Percentiles rank a stretch among this genome's conserved stretches.
Evolutionary conservation across 768 basidiomycete genomes (phyloP).

Genomic region (Mycena polygramma): DNA sequence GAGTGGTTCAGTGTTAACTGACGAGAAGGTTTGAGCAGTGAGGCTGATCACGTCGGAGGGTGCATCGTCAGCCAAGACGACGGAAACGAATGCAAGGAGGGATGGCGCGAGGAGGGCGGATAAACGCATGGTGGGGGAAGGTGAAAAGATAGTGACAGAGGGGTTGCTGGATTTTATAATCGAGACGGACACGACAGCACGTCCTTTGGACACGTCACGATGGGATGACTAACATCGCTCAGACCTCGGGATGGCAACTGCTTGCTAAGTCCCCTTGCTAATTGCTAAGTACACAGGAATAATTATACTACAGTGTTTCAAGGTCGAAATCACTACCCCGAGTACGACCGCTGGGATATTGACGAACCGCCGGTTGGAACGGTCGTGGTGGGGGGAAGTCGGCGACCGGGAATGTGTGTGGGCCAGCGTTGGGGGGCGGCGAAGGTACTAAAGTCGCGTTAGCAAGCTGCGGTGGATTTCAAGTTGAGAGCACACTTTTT

Average conservation of each 20-base stretch:
- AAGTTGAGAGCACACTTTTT: conserved; percentile 57
- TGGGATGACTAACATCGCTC: not conserved
- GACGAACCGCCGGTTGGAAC: conserved; percentile 63
- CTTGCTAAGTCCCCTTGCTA: no score
- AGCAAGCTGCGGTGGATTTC: conserved; percentile 25
- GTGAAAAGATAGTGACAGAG: conserved; percentile 28
- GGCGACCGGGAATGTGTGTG: conserved; percentile 79
- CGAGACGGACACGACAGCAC: conserved; percentile 2
- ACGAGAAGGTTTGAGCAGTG: conserved; percentile 76
- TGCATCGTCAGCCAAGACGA: conserved; percentile 66
- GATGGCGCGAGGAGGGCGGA: conserved; percentile 66
- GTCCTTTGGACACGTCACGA: no score
- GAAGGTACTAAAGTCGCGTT: conserved; percentile 55
- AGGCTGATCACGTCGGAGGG: conserved; percentile 86
- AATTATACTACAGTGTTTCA: conserved; percentile 47
- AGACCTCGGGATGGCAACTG: not conserved
- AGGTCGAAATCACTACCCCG: conserved; percentile 82
- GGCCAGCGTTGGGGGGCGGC: conserved; percentile 71
- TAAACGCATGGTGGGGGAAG: conserved; percentile 72
- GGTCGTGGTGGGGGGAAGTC: conserved; percentile 85
- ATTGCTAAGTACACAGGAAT: not conserved
- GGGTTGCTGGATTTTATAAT: no score
- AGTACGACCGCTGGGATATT: conserved; percentile 75
- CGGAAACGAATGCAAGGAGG: conserved; percentile 63
- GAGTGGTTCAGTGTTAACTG: conserved; percentile 75